Evolutionary conservation across 2,329 filamentous ascomycete species (phyloP).

Genomic region (Gaeumannomyces tritici): DNA sequence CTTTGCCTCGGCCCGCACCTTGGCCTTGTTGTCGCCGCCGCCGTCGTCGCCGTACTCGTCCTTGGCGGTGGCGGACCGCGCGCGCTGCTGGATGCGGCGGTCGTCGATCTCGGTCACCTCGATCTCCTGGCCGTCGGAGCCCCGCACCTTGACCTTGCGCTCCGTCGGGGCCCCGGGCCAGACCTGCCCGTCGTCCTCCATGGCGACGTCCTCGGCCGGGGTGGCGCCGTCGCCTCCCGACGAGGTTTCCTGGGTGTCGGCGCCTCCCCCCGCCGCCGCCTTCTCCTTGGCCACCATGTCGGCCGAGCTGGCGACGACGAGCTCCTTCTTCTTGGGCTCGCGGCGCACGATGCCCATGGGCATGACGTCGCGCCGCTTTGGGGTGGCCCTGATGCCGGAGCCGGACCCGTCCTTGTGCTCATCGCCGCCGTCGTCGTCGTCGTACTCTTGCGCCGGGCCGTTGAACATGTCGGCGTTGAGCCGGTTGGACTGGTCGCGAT

Average conservation of each 20-base stretch:
- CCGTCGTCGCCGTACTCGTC: slow-evolving; percentile 8
- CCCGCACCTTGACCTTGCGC: slow-evolving; percentile 28
- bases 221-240: slow-evolving; percentile 15
- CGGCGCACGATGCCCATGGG: slow-evolving; percentile 47
- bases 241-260: neutral
- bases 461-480: slow-evolving; percentile 50
- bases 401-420: slow-evolving; percentile 24
- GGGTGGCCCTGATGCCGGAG: slow-evolving; percentile 13
- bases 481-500: slow-evolving; percentile 32
- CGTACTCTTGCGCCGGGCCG: slow-evolving; percentile 22
- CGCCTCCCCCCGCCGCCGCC: slow-evolving; percentile 25
- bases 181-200: slow-evolving; percentile 24
- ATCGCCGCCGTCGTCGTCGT: slow-evolving; percentile 35
- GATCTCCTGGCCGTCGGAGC: slow-evolving; percentile 28
- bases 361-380: slow-evolving; percentile 24
- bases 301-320: slow-evolving; percentile 45
- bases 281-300: slow-evolving; percentile 47
- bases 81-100: slow-evolving; percentile 13
- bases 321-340: slow-evolving; percentile 43
- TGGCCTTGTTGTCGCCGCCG: slow-evolving; percentile 11
- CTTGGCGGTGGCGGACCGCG: neutral
- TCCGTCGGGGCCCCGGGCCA: slow-evolving; percentile 31
- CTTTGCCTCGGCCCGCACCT: slow-evolving; percentile 11
- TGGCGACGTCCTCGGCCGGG: slow-evolving; percentile 8
- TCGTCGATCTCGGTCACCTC: slow-evolving; percentile 26